Evolutionary conservation across 1,139 yeast genomes (phyloP), one percentile per base, ranked within the genome.

Genomic region (Geotrichum australiense): DNA sequence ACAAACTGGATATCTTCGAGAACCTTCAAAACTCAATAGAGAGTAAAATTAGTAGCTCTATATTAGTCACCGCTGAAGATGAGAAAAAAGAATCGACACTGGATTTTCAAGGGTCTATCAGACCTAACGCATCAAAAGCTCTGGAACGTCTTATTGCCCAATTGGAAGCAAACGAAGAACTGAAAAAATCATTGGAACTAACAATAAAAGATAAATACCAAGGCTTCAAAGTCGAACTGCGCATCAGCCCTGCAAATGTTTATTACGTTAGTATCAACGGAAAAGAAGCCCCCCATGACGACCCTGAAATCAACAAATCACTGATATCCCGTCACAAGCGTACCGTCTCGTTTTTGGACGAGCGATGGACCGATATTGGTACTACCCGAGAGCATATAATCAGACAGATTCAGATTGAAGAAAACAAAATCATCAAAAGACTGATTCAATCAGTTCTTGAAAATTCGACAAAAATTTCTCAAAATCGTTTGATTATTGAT

Each of bases 401-500:
- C 34, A 32, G 43, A 38, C 42, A 41, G 34, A 55, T 53, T 14
- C 51, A 50, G 4, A 5, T 25, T 5, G 47, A 44, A 19, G 47
- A 44, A 15, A 28, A 35, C 23, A 33, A 39, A 32, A 42, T 49
- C 12, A 36, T 38, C 35, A 44, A 25, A 14, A 23, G 29, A 16
- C 24, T 43, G 24, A 37, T 27, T 25, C 39, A 45, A 37, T 44
- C 29, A 25, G 69, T 76, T 0, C 54, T 76, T 2, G 58, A 59
- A 0, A 50, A 62, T 25, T 63, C 70, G 12, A 54, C 65, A 0
- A 60, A 58, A 2, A 64, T 80, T n/a, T 65, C 85, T 27, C 51
- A 56, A 29, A 61, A 71, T 45, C 62, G 78, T 48, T 55, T 65
- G 41, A 54, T 70, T 37, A 64, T 80, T 21, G 96, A 86, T 50